Evolutionary conservation across 345 rosid genomes (phyloP), one percentile per base, ranked within the genome.

Genomic region (Corchorus olitorius): DNA sequence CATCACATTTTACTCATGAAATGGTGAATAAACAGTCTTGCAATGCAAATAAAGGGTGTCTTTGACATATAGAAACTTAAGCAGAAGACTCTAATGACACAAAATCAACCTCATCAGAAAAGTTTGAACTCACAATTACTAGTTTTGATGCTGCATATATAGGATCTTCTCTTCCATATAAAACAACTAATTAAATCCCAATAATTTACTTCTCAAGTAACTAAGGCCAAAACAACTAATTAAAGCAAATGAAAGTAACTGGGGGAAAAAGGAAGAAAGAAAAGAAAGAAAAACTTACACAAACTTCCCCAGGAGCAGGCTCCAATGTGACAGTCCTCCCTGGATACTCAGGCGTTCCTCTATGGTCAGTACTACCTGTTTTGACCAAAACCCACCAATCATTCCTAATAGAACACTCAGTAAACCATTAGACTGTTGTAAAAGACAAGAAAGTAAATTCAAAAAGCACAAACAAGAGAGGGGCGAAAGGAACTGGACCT

Each of bases 311-410:
- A 17, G 77, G 79, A 14, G 91, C 92, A 73, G 93, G 84, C 81
- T 89, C 93, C 76, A 93, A 78, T 72, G 98, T 95, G 17, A 89
- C 97, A 4, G 98, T 91, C 82, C 97, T 89, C 72, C 98, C 96
- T 0, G 99, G 98, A 77, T 78, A 91, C 49, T 88, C 88, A 4
- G 89, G 91, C 45, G 98, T 93, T 46, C 98, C 98, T 86, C 97
- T 84, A 79, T 94, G 98, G 73, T 94, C 98, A 63, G 97, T 95
- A 78, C 98, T 95, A 50, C 99, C 97, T 92, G n/a, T 22, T 45
- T 59, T 17, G 6, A 70, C 63, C 48, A 73, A 79, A 10, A 75
- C 34, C 43, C 48, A 20, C 7, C 10, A 74, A 46, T 9, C 27
- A 41, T 13, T 69, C 35, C 34, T 58, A 7, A 3, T 39, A 27